These are phyloP conservation scores for Iberis pinnata DNA, from an alignment of 345 rosid species.

Conservation along the genomic window DNA sequence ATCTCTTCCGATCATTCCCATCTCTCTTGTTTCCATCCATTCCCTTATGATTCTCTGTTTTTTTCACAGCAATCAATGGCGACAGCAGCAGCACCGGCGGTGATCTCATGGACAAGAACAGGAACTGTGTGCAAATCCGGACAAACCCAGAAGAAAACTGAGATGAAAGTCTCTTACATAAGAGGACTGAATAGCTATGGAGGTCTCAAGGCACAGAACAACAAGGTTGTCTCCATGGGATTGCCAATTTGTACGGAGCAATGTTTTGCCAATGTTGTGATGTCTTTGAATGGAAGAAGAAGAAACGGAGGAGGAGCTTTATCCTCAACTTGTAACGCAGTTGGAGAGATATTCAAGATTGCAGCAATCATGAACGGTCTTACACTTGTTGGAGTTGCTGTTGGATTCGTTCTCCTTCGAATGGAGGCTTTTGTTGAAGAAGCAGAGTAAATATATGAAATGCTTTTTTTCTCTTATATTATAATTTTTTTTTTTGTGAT, in stretches of 20 bases:
- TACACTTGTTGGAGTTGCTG: constrained; percentile 50
- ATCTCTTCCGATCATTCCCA: not conserved
- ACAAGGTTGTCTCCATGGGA: constrained; percentile 34
- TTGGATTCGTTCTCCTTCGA: constrained; percentile 55
- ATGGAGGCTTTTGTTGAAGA: constrained; percentile 53
- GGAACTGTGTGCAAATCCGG: constrained; percentile 13
- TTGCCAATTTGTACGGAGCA: constrained; percentile 32
- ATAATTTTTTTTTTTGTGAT: constrained; percentile 3
- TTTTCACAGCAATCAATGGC: constrained; percentile 34
- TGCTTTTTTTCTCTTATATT: not conserved
- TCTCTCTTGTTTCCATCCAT: not conserved
- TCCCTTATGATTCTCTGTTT: not conserved
- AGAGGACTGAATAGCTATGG: constrained; percentile 34
- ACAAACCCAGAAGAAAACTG: constrained; percentile 21
- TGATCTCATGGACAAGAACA: constrained; percentile 23
- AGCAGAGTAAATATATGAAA: constrained; percentile 34
- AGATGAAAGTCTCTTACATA: constrained; percentile 29
- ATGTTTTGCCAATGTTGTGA: constrained; percentile 37
- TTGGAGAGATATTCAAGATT: constrained; percentile 47
- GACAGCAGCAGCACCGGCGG: constrained; percentile 35
- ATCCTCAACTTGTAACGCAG: constrained; percentile 38
- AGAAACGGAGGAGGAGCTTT: constrained; percentile 36
- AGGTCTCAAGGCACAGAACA: constrained; percentile 46
- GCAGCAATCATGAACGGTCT: constrained; percentile 58
- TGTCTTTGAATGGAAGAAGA: constrained; percentile 31